Base-by-base conservation (phyloP, 2,329 filamentous ascomycete species). In the Aspergillus pseudoglaucus region DNA sequence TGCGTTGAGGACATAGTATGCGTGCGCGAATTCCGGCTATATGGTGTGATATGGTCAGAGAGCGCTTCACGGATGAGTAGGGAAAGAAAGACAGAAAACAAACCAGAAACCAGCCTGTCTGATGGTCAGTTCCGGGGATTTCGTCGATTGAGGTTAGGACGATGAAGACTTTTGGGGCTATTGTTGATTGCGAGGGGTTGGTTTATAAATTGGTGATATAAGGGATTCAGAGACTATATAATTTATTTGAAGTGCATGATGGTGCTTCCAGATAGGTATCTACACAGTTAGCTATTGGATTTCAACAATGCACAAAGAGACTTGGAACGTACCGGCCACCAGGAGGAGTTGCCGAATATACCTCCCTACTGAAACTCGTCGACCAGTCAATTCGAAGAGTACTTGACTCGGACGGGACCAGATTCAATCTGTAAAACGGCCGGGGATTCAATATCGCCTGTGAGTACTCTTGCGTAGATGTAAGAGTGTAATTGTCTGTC, bases 31-130 rank as follows among this genome's bases (percentile, higher is more conserved):
- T 60, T 85, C 82, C 5, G 52, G 67, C 69, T 73, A 44, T 53
- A 27, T 27, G 1, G 6, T 38, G 17, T n/a, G 4, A 7, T 38
- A 38, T n/a, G n/a, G n/a, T 8, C 9, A 18, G 33, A 37, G 30
- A 18, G 33, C 33, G 30, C 7, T 18, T n/a, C n/a, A 20, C n/a
- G n/a, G n/a, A n/a, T n/a, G n/a, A n/a, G n/a, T n/a, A n/a, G n/a
- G n/a, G n/a, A n/a, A n/a, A n/a, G n/a, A n/a, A n/a, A n/a, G n/a
- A n/a, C n/a, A n/a, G n/a, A n/a, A n/a, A n/a, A n/a, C n/a, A n/a
- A n/a, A n/a, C n/a, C 54, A 87, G 71, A 60, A 80, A 87, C 83
- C 83, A 87, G 53, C 84, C 84, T 0, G 83, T 86, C 7, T 76
- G 74, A 47, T 66, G 65, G 56, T 62, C 62, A 41, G 60, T 63